These are phyloP conservation scores for Phylloporus arenicola DNA, from an alignment of 768 basidiomycete genomes.

Conservation along the genomic window DNA sequence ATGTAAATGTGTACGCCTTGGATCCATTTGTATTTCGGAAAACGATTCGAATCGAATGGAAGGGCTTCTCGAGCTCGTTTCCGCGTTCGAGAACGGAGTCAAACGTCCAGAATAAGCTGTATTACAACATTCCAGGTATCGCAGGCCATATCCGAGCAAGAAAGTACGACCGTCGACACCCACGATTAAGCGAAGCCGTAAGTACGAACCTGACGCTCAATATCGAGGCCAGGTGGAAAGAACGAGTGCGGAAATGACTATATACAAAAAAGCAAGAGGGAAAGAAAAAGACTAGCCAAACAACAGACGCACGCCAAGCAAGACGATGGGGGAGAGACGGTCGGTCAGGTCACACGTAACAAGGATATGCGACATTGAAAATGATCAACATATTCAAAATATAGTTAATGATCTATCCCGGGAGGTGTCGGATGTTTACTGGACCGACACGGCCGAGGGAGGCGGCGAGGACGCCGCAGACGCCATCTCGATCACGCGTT, in stretches of 20 bases:
- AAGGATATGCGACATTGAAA: constrained; percentile 22
- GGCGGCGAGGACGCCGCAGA: constrained; percentile 27
- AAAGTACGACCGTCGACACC: constrained; percentile 12
- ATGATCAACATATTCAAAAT: constrained; percentile 32
- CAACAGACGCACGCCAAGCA: constrained; percentile 12
- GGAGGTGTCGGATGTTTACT: constrained; percentile 14
- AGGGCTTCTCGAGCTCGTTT: neutral
- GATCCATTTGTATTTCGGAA: too few relatives aligned
- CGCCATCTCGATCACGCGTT: constrained; percentile 19
- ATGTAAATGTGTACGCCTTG: neutral
- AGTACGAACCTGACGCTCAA: constrained; percentile 19
- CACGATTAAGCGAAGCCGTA: constrained; percentile 23
- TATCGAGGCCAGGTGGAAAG: constrained; percentile 9
- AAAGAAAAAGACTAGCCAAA: constrained; percentile 10
- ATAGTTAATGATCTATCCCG: constrained; percentile 25
- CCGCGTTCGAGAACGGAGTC: neutral
- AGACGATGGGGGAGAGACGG: constrained; percentile 10
- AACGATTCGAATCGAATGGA: constrained; percentile 11
- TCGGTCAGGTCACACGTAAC: constrained; percentile 13
- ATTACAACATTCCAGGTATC: constrained; percentile 36
- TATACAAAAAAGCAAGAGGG: constrained; percentile 16
- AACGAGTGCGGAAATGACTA: constrained; percentile 10
- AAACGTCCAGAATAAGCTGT: constrained; percentile 29
- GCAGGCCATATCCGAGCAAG: constrained; percentile 30
- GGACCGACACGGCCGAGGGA: constrained; percentile 27